phyloP scores from a whole-genome alignment of 2,329 filamentous ascomycete species.

The Sporothrix pallida region DNA sequence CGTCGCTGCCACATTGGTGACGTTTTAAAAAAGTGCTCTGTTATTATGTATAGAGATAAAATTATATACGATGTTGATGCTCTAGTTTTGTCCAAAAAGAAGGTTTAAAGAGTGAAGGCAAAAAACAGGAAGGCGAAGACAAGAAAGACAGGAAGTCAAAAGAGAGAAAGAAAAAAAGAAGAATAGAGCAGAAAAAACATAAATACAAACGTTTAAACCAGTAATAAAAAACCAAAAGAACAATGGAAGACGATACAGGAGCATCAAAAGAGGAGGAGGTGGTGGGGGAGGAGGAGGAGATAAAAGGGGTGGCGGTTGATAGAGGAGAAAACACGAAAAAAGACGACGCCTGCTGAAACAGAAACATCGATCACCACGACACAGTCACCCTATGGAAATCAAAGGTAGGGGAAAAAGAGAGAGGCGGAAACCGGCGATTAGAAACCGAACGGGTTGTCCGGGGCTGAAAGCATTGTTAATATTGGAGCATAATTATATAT shows the following conservation, averaged over 20 bases:
- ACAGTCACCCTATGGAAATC: too few species aligned
- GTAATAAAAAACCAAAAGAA: not conserved
- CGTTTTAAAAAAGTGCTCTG: not conserved
- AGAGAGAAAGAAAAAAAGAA: not conserved
- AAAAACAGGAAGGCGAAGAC: not conserved
- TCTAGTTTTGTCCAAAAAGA: slow-evolving; percentile 26
- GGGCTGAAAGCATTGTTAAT: slow-evolving; percentile 39
- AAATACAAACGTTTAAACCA: not conserved
- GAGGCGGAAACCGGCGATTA: slow-evolving; percentile 31
- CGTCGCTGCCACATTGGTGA: not conserved
- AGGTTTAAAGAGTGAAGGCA: not conserved
- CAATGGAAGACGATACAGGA: not conserved
- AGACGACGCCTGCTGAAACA: slow-evolving; percentile 24
- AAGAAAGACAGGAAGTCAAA: not conserved
- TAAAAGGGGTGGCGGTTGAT: not conserved
- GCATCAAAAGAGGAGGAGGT: slow-evolving; percentile 8
- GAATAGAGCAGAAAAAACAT: not conserved
- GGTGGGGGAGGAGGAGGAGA: not conserved
- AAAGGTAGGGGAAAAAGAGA: too few species aligned
- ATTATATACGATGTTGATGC: slow-evolving; percentile 29
- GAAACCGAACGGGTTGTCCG: slow-evolving; percentile 45
- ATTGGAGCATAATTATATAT: not conserved
- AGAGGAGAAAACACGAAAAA: not conserved
- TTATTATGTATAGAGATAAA: slow-evolving; percentile 24
- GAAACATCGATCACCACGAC: slow-evolving; percentile 15